phyloP scores from a whole-genome alignment of 257 asterid genomes.

The Galeopsis tetrahit region DNA sequence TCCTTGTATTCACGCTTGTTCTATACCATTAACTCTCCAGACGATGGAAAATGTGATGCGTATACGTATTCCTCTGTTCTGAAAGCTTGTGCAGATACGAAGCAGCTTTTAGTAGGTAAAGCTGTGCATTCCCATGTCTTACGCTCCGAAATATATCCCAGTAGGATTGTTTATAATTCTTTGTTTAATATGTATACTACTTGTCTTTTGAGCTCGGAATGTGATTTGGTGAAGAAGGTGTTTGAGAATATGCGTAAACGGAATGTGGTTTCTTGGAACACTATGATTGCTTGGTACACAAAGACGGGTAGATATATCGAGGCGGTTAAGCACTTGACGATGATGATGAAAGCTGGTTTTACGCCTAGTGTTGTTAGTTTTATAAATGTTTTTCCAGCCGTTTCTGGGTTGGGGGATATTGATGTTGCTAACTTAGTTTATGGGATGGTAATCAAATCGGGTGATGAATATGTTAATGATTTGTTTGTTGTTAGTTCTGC shows the following conservation, averaged over 20 bases:
- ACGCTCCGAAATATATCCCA: constrained; percentile 58
- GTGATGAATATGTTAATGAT: constrained; percentile 56
- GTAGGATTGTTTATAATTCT: constrained; percentile 80
- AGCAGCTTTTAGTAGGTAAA: constrained; percentile 63
- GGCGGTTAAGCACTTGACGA: constrained; percentile 57
- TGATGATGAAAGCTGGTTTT: constrained; percentile 64
- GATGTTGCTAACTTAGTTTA: constrained; percentile 55
- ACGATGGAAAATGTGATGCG: constrained; percentile 51
- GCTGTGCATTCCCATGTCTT: constrained; percentile 77
- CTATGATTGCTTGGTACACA: constrained; percentile 65
- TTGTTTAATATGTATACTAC: constrained; percentile 80
- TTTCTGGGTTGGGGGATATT: constrained; percentile 48
- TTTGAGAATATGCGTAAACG: constrained; percentile 69
- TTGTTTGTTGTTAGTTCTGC: constrained; percentile 74
- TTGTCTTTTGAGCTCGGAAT: constrained; percentile 48
- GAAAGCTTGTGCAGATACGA: constrained; percentile 84
- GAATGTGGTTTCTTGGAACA: constrained; percentile 82
- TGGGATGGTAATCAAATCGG: constrained; percentile 58
- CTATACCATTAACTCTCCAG: constrained; percentile 28
- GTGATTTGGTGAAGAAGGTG: constrained; percentile 60
- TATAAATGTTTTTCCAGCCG: constrained; percentile 64
- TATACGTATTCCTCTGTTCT: constrained; percentile 85
- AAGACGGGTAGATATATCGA: constrained; percentile 53
- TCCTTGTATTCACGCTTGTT: constrained; percentile 62
- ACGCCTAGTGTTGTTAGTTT: constrained; percentile 67